A percentile compares a stretch with the other conserved stretches of the same genome.
phyloP scores from a whole-genome alignment of 495 filamentous ascomycete species.

The Daldinia decipiens region DNA sequence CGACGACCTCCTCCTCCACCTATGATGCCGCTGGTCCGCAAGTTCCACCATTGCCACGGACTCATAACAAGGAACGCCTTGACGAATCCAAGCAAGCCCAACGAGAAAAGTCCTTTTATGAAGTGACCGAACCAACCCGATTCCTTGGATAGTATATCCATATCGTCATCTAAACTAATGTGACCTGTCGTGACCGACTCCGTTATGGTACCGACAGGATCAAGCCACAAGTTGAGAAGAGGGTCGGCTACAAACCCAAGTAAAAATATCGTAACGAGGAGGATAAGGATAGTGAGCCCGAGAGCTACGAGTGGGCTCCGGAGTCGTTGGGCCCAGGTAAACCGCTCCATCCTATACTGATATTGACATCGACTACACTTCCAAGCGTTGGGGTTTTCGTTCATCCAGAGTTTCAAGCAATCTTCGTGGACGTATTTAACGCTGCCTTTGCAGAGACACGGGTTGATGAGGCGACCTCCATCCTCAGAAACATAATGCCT shows the following conservation, averaged over 20 bases:
- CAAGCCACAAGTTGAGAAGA: slow-evolving; percentile 87
- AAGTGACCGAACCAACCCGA: slow-evolving; percentile 81
- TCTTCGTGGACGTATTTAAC: slow-evolving; percentile 94
- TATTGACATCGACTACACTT: slow-evolving; percentile 90
- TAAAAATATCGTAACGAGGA: slow-evolving; percentile 75
- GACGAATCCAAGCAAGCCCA: slow-evolving; percentile 85
- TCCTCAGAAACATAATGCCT: slow-evolving; percentile 79
- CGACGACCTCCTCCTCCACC: slow-evolving; percentile 59
- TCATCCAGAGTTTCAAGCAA: slow-evolving; percentile 89
- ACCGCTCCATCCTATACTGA: slow-evolving; percentile 80
- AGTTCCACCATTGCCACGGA: slow-evolving; percentile 79
- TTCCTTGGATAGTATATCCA: slow-evolving; percentile 52
- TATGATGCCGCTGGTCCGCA: slow-evolving; percentile 59
- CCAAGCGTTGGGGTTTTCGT: slow-evolving; percentile 79
- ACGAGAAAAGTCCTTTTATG: slow-evolving; percentile 82
- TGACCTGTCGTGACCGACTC: slow-evolving; percentile 51
- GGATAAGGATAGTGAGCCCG: slow-evolving; percentile 72
- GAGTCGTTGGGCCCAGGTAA: slow-evolving; percentile 79
- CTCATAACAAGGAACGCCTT: slow-evolving; percentile 80
- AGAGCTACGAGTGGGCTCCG: slow-evolving; percentile 73
- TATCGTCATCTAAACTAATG: slow-evolving; percentile 52
- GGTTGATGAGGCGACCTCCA: slow-evolving; percentile 84
- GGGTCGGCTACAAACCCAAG: slow-evolving; percentile 93
- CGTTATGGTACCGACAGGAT: slow-evolving; percentile 66
- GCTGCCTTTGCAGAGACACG: slow-evolving; percentile 92